Conservation (phyloP, 2,329 filamentous ascomycete species). For the Myrmaecium sp. region DNA sequence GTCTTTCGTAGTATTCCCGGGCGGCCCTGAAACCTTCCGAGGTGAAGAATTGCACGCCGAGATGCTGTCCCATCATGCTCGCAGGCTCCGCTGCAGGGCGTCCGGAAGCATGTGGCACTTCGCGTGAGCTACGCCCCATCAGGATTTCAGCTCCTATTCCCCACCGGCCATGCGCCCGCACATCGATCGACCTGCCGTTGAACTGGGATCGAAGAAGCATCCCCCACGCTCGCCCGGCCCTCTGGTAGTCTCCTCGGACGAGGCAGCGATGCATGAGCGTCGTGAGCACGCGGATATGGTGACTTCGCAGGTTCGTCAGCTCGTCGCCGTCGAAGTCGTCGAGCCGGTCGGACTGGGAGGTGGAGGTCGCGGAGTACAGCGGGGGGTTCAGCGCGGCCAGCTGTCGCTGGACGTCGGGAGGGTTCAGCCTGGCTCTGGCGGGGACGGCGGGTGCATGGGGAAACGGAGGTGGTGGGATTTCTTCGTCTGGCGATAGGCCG, state of each 20-base stretch:
- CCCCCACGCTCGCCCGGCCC: conserved; percentile 59
- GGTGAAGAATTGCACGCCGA: conserved; percentile 11
- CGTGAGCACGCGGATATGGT: conserved; percentile 50
- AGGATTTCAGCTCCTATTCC: conserved; percentile 72
- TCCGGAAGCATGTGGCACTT: conserved; percentile 1
- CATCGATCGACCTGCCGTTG: conserved; percentile 42
- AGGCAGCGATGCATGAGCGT: conserved; percentile 58
- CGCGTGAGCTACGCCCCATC: conserved; percentile 33
- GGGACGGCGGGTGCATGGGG: conserved; percentile 22
- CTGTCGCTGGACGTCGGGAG: conserved; percentile 19
- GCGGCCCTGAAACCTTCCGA: conserved; percentile 37
- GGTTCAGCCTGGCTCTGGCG: conserved; percentile 7
- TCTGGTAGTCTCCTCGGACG: conserved; percentile 48
- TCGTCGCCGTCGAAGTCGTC: conserved; percentile 5
- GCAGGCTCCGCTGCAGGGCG: conserved; percentile 1
- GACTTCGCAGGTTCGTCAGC: conserved; percentile 22
- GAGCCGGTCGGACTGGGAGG: conserved; percentile 1
- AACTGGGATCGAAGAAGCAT: conserved; percentile 50
- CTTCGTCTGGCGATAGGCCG: conserved; percentile 21
- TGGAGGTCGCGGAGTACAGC: conserved; percentile 14
- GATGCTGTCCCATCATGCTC: no score
- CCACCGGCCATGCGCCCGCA: conserved; percentile 58
- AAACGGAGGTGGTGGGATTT: conserved; percentile 25
- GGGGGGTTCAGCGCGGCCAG: conserved; percentile 25
- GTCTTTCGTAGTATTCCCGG: conserved; percentile 55